A percentile compares a stretch with the other conserved stretches of the same genome.
phyloP scores from a whole-genome alignment of 2,329 filamentous ascomycete genomes.

The Xylaria sp. region DNA sequence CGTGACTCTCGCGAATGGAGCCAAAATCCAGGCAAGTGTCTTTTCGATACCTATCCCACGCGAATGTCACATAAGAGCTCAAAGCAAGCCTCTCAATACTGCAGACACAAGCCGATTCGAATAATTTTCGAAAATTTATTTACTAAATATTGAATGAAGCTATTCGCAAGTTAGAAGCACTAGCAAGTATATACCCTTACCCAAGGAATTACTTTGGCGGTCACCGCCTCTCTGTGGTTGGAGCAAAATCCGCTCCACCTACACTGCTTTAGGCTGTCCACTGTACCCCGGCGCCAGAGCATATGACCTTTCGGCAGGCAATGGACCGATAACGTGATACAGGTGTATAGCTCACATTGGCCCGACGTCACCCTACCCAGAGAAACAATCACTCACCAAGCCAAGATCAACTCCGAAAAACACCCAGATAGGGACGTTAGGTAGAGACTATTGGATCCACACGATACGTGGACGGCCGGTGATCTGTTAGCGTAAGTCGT shows the following conservation, averaged over 20 bases:
- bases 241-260: not conserved
- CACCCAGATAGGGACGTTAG: slow-evolving; percentile 10
- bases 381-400: slow-evolving; percentile 10
- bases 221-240: not conserved
- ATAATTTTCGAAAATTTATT: not conserved
- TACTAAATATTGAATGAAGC: not conserved
- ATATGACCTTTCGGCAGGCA: slow-evolving; percentile 3
- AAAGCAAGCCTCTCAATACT: not conserved
- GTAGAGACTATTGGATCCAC: slow-evolving; percentile 26
- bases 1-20: not conserved
- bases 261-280: not conserved
- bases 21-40: not conserved
- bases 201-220: not conserved
- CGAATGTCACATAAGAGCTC: not conserved
- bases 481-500: slow-evolving; percentile 12
- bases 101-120: not conserved
- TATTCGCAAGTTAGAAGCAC: not conserved
- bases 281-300: not conserved
- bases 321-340: slow-evolving; percentile 10
- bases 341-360: slow-evolving; percentile 13
- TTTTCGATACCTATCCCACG: not conserved
- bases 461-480: slow-evolving; percentile 24
- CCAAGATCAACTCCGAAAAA: not conserved
- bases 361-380: slow-evolving; percentile 1
- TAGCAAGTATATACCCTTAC: not conserved